Conservation (phyloP, 2,329 filamentous ascomycete genomes). For the Microcyclospora tardicrescens region DNA sequence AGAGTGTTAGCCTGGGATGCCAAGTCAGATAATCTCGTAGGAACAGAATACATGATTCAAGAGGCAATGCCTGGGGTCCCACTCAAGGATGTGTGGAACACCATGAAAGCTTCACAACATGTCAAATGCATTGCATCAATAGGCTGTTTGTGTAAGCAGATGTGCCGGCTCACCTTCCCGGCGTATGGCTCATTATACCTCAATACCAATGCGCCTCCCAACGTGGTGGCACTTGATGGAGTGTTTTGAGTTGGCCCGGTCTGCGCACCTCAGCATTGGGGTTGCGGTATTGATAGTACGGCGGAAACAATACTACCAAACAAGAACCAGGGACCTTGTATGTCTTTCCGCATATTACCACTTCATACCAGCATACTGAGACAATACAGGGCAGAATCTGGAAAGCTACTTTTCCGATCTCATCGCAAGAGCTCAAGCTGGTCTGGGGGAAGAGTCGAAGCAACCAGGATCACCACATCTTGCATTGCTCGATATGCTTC, state of each 20-base stretch:
- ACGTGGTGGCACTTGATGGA: too few relatives aligned
- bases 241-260: not conserved
- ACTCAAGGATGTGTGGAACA: conserved; percentile 20
- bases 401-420: not conserved
- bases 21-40: conserved; percentile 5
- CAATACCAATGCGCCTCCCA: not conserved
- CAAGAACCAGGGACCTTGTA: not conserved
- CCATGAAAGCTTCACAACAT: conserved; percentile 9
- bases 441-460: not conserved
- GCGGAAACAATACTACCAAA: not conserved
- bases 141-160: not conserved
- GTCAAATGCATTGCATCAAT: conserved; percentile 1
- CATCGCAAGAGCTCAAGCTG: not conserved
- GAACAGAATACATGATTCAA: conserved; percentile 17
- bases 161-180: not conserved
- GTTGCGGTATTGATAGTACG: not conserved
- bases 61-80: conserved; percentile 18
- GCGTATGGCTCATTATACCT: not conserved
- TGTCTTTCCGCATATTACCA: not conserved
- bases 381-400: not conserved
- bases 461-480: not conserved
- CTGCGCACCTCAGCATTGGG: not conserved
- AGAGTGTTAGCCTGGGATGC: conserved; percentile 11
- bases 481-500: too few relatives aligned
- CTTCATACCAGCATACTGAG: not conserved